Evolutionary conservation across 495 filamentous ascomycete species (phyloP), one percentile per base, ranked within the genome.

Genomic region (Lasiosphaeriaceae sp.): DNA sequence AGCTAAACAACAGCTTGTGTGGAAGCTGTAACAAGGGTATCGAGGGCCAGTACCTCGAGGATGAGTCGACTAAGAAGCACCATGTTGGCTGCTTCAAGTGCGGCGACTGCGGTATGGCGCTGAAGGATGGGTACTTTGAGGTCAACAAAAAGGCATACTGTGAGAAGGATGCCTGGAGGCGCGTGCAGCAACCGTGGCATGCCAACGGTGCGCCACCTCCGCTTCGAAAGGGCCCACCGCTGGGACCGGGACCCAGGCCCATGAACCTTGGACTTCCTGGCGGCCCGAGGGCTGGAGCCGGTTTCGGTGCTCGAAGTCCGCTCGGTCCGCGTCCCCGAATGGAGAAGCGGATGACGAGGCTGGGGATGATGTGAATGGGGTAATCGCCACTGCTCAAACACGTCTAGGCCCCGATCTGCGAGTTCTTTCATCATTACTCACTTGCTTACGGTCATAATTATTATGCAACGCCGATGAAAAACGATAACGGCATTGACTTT

Each of bases 41-140:
- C 63, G 94, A 98, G 66, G 94, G 94, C 2, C 84, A 93, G 59
- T 98, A 95, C 65, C 80, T 97, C n/a, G 92, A 96, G 65, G 96
- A 92, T 12, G 85, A 88, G 43, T 73, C 80, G 44, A 71, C 81
- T 45, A 82, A 81, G 52, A 96, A 96, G 66, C 95, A 93, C 71
- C 94, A 98, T 71, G 84, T 90, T 0, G 72, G 80, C 16, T 98
- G 94, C 67, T 88, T 98, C 69, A 86, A 83, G 53, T 97, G 94
- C 69, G 79, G 79, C 23, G 83, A 83, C 64, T 84, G 84, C 67
- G 76, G 76, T 58, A 64, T 70, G 46, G 73, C 77, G 17, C 74
- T 92, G 14, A 77, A 80, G 51, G 82, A 88, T 34, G 87, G 89
- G n/a, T 83, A 83, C 52, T 82, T 82, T 52, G 79, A 81, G 59